phyloP scores from a whole-genome alignment of 192 early-diverging fungal genomes.

The Entophlyctis luteolus region DNA sequence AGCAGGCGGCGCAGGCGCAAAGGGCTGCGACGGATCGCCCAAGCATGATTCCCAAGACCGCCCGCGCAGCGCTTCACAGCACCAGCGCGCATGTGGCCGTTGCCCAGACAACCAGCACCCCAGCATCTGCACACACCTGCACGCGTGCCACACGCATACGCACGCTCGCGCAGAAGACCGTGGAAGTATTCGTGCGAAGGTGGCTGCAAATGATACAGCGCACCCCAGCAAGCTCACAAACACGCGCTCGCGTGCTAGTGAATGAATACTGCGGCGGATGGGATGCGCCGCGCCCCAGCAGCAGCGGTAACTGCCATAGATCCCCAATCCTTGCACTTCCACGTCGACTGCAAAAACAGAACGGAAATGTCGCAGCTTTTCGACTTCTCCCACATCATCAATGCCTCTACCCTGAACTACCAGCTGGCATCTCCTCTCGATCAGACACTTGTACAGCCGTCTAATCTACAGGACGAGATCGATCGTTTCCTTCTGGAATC shows the following conservation, averaged over 20 bases:
- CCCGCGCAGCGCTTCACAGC: too few relatives aligned
- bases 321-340: background rate
- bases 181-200: background rate
- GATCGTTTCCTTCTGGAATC: slow-evolving; percentile 15
- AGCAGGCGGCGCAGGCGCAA: too few relatives aligned
- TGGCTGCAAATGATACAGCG: background rate
- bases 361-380: background rate
- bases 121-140: too few relatives aligned
- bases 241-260: background rate
- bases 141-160: too few relatives aligned
- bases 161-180: too few relatives aligned
- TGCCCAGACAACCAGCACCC: too few relatives aligned
- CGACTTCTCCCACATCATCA: background rate
- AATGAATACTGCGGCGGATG: background rate
- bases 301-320: background rate
- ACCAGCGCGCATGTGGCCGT: too few relatives aligned
- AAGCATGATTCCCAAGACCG: too few relatives aligned
- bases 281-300: background rate
- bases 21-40: too few relatives aligned
- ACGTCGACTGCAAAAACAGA: background rate
- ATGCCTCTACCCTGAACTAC: too few relatives aligned
- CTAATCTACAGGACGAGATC: slow-evolving; percentile 21
- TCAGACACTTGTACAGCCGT: too few relatives aligned
- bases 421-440: background rate
- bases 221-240: background rate